A percentile compares a stretch with the other conserved stretches of the same genome.
Conservation (phyloP, 2,329 filamentous ascomycete genomes). For the Monilinia polystroma region DNA sequence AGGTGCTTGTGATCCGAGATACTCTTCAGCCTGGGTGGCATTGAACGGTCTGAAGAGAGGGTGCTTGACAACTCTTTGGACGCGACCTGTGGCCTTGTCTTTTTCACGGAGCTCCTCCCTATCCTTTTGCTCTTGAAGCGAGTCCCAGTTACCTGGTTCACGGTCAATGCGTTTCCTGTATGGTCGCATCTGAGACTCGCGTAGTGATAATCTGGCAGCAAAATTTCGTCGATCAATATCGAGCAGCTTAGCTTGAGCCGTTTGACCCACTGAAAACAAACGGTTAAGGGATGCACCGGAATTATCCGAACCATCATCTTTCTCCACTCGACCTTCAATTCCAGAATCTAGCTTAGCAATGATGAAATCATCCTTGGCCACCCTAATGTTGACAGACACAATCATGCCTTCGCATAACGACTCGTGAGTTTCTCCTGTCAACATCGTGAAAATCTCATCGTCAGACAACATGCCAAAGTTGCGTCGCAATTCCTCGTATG, state of each 20-base stretch:
- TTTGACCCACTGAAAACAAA: slow-evolving; percentile 76
- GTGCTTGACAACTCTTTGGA: slow-evolving; percentile 95
- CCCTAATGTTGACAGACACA: slow-evolving; percentile 80
- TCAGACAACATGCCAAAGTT: slow-evolving; percentile 68
- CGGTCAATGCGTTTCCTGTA: slow-evolving; percentile 69
- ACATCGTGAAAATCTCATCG: slow-evolving; percentile 91
- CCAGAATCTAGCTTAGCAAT: slow-evolving; percentile 93
- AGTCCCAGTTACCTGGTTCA: slow-evolving; percentile 82
- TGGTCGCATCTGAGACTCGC: slow-evolving; percentile 77
- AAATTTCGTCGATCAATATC: slow-evolving; percentile 87
- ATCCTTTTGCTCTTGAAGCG: slow-evolving; percentile 74
- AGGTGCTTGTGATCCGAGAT: slow-evolving; percentile 76
- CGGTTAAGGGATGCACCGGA: slow-evolving; percentile 68
- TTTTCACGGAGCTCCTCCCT: slow-evolving; percentile 82
- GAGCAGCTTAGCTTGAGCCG: slow-evolving; percentile 81
- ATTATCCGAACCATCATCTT: slow-evolving; percentile 74
- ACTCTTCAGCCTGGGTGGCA: slow-evolving; percentile 88
- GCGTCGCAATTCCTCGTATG: slow-evolving; percentile 90
- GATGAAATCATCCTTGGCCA: slow-evolving; percentile 88
- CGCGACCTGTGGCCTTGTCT: slow-evolving; percentile 79
- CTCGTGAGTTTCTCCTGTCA: slow-evolving; percentile 87
- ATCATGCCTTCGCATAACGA: slow-evolving; percentile 89
- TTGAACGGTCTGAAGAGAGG: slow-evolving; percentile 95
- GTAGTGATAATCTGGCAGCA: slow-evolving; percentile 76
- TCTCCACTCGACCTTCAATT: slow-evolving; percentile 83